Base-by-base conservation (phyloP, 2,329 filamentous ascomycete genomes). In the Rhinocladiella mackenziei region DNA sequence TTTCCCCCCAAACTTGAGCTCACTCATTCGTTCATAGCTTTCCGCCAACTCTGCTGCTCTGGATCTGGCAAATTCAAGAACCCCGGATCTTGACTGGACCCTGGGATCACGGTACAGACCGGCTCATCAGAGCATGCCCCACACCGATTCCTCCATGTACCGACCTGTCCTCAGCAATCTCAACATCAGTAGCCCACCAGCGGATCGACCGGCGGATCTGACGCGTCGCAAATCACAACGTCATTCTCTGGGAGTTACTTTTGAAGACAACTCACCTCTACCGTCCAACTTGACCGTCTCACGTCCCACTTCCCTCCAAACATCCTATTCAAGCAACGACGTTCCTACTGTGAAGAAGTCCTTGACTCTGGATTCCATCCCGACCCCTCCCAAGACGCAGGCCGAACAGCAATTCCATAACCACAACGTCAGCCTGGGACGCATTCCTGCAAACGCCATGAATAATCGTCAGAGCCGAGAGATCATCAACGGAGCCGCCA, bases 251-350 rank as follows among this genome's bases (percentile, higher is more conserved):
- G 70, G 71, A 48, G 60, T 66, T 9, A 69, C 56, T 38, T 67
- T 57, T 36, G 58, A 60, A 20, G 54, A 56, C 11, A 39, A 43
- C 38, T 46, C 49, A 22, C 44, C 47, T 39, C 19, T 54, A 19
- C 51, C 55, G 42, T 53, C 63, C 22, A 55, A 57, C 22, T 60
- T 77, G 2, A 65, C 76, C 11, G 63, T 67, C 18, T 76, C 54
- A 54, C 65, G 69, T 15, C 68, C 68, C 13, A 58, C 56, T 3
- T 62, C 65, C 7, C 46, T 95, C 45, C 86, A 89, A 66, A 83
- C 85, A 32, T 96, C 91, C 0, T 96, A 86, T 69, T 96, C 92
- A 7, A 81, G 87, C 41, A 92, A 85, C 64, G 89, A 97, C 60
- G 75, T 96, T 14, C 86, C 89, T 3, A 94, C 89, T 5, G 73